Conservation (phyloP, 176 grass and related monocot species). For the Oryza punctata region DNA sequence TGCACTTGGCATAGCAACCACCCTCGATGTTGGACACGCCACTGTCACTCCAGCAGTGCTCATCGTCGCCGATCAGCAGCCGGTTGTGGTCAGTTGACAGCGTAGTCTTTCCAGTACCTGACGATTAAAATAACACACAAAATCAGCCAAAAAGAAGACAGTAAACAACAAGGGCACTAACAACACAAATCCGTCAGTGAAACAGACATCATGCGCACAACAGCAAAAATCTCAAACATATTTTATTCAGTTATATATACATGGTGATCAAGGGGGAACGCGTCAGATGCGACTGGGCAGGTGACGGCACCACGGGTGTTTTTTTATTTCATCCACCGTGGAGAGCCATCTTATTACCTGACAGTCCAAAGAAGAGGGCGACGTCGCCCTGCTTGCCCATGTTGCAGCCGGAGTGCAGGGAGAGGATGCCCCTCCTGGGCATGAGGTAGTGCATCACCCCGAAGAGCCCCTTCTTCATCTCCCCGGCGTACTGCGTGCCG, state of each 20-base stretch:
- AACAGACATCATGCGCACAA: not conserved
- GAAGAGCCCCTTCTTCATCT: slow-evolving; percentile 99
- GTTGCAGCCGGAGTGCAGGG: slow-evolving; percentile 97
- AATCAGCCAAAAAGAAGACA: slow-evolving; percentile 2
- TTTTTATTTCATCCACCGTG: not conserved
- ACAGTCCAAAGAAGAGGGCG: slow-evolving; percentile 98
- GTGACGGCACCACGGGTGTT: slow-evolving; percentile 38
- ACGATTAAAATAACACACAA: not conserved
- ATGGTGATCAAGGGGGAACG: slow-evolving; percentile 16
- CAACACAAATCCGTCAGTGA: slow-evolving; percentile 3
- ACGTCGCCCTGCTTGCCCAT: slow-evolving; percentile 95
- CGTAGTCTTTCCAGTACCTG: slow-evolving; percentile 95
- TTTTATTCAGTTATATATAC: not conserved
- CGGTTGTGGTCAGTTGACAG: slow-evolving; percentile 93
- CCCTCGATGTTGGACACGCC: slow-evolving; percentile 98
- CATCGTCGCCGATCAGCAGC: slow-evolving; percentile 85
- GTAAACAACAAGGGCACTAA: not conserved
- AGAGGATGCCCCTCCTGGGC: slow-evolving; percentile 90
- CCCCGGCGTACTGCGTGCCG: slow-evolving; percentile 97
- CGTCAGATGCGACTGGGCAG: slow-evolving; percentile 62
- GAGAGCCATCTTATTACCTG: slow-evolving; percentile 80
- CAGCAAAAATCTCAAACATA: not conserved
- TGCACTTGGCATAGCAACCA: slow-evolving; percentile 97
- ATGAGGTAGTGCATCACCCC: slow-evolving; percentile 99
- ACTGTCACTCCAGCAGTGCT: slow-evolving; percentile 93